Percentiles rank a stretch among this genome's conserved stretches.
phyloP scores from a whole-genome alignment of 1,284 basidiomycete species.

The Singerocomus rubriflavus region DNA sequence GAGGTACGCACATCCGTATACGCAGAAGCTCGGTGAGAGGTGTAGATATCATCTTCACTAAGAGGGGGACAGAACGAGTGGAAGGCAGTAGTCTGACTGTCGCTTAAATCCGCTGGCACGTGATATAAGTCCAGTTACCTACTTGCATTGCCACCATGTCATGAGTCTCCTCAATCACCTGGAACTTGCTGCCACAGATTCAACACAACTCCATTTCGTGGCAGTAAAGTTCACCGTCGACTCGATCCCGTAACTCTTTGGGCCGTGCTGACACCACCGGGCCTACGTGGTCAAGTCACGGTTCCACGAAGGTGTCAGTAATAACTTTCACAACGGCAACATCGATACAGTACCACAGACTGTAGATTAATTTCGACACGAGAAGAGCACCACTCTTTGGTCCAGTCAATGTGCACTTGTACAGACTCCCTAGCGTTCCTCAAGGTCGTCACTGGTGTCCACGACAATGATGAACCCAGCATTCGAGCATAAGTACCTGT shows the following conservation, averaged over 20 bases:
- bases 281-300: not conserved
- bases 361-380: not conserved
- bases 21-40: slow-evolving; percentile 40
- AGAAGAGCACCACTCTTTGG: slow-evolving; percentile 8
- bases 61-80: not conserved
- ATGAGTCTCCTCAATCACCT: no score
- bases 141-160: no score
- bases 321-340: not conserved
- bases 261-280: not conserved
- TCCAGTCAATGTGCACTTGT: slow-evolving; percentile 14
- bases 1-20: slow-evolving; percentile 35
- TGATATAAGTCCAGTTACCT: no score
- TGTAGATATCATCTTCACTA: slow-evolving; percentile 36
- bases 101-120: no score
- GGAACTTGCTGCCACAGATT: no score
- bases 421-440: slow-evolving; percentile 22
- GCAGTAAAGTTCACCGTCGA: not conserved
- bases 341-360: no score
- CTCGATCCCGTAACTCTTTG: not conserved
- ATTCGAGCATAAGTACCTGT: slow-evolving; percentile 32
- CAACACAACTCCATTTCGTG: no score
- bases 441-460: slow-evolving; percentile 27
- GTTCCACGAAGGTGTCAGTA: no score
- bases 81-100: not conserved
- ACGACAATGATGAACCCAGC: slow-evolving; percentile 31